These are phyloP conservation scores for Solanum gandarillasii DNA, from an alignment of 257 asterid genomes.

Conservation along the genomic window DNA sequence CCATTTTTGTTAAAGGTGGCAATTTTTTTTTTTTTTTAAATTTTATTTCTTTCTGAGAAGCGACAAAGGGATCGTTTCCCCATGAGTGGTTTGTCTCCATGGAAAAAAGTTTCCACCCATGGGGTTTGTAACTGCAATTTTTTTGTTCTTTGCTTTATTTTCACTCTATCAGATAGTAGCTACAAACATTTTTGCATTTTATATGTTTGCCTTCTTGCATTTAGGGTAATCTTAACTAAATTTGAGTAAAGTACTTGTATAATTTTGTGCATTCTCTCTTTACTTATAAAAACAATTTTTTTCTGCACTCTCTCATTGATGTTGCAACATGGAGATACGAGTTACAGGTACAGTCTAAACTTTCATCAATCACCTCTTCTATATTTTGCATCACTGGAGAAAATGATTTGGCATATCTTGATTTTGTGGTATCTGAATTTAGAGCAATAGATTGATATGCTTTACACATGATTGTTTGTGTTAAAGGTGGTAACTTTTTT, in stretches of 20 bases:
- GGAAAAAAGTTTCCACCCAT: background rate
- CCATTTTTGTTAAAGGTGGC: background rate
- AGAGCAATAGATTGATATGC: background rate
- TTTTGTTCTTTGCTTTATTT: background rate
- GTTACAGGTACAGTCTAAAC: too few species aligned
- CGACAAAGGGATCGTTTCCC: background rate
- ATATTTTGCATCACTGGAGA: background rate
- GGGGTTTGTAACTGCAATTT: background rate
- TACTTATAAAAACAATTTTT: background rate
- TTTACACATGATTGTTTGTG: background rate
- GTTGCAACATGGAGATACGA: background rate
- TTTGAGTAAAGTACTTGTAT: background rate
- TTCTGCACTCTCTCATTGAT: background rate
- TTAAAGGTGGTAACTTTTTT: background rate
- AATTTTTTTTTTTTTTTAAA: background rate
- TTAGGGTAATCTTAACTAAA: background rate
- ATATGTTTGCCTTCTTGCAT: background rate
- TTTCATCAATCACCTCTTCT: background rate
- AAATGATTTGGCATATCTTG: background rate
- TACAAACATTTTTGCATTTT: background rate
- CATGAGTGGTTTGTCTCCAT: background rate
- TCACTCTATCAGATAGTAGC: background rate
- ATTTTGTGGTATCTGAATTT: background rate
- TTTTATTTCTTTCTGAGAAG: background rate
- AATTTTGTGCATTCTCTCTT: background rate